A percentile compares a stretch with the other conserved stretches of the same genome.
Conservation (phyloP, 352 stramenopile genomes). For the Phytophthora pinifolia region DNA sequence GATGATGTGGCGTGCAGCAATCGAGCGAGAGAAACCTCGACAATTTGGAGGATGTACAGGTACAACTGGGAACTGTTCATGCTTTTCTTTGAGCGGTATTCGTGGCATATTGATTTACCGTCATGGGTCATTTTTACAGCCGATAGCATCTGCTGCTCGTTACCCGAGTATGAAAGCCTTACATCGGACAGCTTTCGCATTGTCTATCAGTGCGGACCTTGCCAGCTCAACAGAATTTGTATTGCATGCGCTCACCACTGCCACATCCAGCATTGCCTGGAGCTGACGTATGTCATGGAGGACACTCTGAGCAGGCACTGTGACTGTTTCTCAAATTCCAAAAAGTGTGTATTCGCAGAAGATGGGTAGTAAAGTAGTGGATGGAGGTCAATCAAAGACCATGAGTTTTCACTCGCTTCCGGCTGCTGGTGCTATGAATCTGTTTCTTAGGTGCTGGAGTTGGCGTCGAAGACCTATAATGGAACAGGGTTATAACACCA, state of each 20-base stretch:
- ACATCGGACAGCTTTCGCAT: constrained; percentile 80
- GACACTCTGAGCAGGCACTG: constrained; percentile 57
- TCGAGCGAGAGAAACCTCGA: constrained; percentile 26
- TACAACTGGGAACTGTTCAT: constrained; percentile 5
- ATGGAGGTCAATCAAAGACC: not conserved
- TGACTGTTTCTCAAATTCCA: constrained; percentile 42
- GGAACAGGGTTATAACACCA: constrained; percentile 3
- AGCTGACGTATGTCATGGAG: constrained; percentile 57
- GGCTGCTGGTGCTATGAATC: constrained; percentile 38
- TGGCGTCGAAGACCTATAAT: constrained; percentile 53
- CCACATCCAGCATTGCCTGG: constrained; percentile 59
- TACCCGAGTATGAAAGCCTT: constrained; percentile 52
- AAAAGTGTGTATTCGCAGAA: constrained; percentile 31
- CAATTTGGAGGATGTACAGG: constrained; percentile 47
- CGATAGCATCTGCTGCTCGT: constrained; percentile 48
- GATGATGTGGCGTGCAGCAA: constrained; percentile 19
- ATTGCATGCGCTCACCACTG: constrained; percentile 71
- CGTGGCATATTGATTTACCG: not conserved
- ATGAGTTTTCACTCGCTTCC: constrained; percentile 9
- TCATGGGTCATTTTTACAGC: constrained; percentile 25
- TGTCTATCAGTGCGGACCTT: constrained; percentile 60
- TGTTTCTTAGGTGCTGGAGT: constrained; percentile 66
- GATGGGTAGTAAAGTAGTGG: constrained; percentile 12
- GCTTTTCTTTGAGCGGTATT: not conserved
- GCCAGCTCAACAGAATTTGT: constrained; percentile 51